These are phyloP conservation scores for Pholiota molesta DNA, from an alignment of 768 basidiomycete genomes.

Conservation along the genomic window DNA sequence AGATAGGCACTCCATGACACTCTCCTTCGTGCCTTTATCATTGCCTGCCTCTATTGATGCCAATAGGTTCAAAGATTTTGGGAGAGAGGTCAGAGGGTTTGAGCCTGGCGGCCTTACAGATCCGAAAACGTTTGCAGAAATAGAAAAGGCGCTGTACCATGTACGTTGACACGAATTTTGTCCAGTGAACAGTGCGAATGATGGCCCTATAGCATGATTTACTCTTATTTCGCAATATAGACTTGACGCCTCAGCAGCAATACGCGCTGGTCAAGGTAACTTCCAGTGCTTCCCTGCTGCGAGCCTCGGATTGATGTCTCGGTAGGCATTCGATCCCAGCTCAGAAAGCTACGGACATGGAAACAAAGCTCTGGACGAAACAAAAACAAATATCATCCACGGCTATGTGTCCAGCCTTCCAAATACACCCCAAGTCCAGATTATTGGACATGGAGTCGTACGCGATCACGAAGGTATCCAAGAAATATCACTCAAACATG, in stretches of 20 bases:
- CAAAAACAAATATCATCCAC: slow-evolving; percentile 78
- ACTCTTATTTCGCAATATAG: slow-evolving; percentile 71
- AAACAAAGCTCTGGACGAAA: slow-evolving; percentile 77
- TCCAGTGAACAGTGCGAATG: background rate
- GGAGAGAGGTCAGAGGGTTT: slow-evolving; percentile 73
- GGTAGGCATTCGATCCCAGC: slow-evolving; percentile 70
- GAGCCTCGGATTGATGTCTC: background rate
- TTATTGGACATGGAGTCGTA: slow-evolving; percentile 85
- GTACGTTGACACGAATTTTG: slow-evolving; percentile 36
- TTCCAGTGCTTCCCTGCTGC: background rate
- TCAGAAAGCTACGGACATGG: slow-evolving; percentile 78
- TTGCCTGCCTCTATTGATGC: slow-evolving; percentile 71
- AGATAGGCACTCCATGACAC: slow-evolving; percentile 48
- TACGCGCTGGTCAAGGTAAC: slow-evolving; percentile 80
- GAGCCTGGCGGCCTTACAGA: slow-evolving; percentile 58
- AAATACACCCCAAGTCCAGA: slow-evolving; percentile 82
- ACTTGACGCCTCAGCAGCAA: slow-evolving; percentile 78
- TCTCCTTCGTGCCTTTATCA: slow-evolving; percentile 67
- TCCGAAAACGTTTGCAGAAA: slow-evolving; percentile 61
- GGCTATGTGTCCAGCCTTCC: slow-evolving; percentile 90
- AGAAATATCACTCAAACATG: slow-evolving; percentile 78
- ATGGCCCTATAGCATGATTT: slow-evolving; percentile 53
- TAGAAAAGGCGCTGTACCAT: slow-evolving; percentile 75
- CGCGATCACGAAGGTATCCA: slow-evolving; percentile 79
- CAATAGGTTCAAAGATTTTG: slow-evolving; percentile 67